Evolutionary conservation across 2,329 filamentous ascomycete species (phyloP), one percentile per base, ranked within the genome.

Genomic region (Venturia oleaginea): DNA sequence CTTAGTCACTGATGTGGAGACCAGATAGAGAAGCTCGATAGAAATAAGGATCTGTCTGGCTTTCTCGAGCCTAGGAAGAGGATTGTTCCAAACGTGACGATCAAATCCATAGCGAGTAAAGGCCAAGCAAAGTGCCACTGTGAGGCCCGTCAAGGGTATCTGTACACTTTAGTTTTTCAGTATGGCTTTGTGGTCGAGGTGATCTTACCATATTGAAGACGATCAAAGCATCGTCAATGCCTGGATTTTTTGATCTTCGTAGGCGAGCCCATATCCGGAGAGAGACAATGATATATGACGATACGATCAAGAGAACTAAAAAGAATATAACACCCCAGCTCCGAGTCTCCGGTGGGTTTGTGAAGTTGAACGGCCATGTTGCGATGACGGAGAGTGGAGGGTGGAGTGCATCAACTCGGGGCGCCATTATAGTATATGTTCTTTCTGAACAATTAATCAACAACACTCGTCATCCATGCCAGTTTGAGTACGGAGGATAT

Each of bases 241-340:
- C 68, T 11, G 65, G 46, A 34, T 59, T 68, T 46, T 62, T 62
- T 24, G 65, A 66, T 5, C 67, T 62, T 3, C 62, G n/a, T 32
- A 68, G 66, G 17, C 68, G 61, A 19, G 67, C 63, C 64, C 66
- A 68, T 59, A 69, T 59, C 34, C 68, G 67, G 37, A 67, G 65
- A 27, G 8, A 62, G 46, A 68, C 67, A 46, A 69, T 57, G 24
- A 43, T n/a, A 30, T 59, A 62, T 40, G 37, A 38, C 8, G 27
- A 46, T 22, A 42, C n/a, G n/a, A 42, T 2, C 11, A 61, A 15
- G n/a, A 61, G 51, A n/a, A 78, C 68, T 30, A 78, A 75, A 5
- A 79, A 70, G 24, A 80, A 71, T 13, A 80, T 71, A 24, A 77
- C 74, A 46, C 69, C 75, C 68, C 77, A 75, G 17, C 78, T 78